Evolutionary conservation across 257 asterid genomes (phyloP).

Genomic region (Solanum habrochaites): DNA sequence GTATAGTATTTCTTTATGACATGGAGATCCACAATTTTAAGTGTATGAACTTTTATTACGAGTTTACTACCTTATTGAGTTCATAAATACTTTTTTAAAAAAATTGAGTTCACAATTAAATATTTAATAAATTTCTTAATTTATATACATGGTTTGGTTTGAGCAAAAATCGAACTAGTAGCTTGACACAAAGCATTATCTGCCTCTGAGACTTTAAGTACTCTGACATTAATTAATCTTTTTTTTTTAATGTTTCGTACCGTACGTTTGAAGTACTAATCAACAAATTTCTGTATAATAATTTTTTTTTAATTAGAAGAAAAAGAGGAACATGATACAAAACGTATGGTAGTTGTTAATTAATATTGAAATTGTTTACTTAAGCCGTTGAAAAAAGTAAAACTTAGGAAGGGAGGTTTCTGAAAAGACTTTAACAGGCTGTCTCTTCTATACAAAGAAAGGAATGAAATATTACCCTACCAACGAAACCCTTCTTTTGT

Average conservation of each 20-base stretch:
- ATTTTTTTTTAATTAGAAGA: neutral
- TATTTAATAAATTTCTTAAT: neutral
- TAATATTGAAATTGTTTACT: neutral
- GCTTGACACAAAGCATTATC: neutral
- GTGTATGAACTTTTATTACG: neutral
- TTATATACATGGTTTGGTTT: neutral
- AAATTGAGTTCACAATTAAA: neutral
- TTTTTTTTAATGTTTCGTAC: neutral
- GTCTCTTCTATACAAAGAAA: neutral
- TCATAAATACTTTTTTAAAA: neutral
- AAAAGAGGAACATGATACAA: neutral
- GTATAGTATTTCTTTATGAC: neutral
- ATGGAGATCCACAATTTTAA: neutral
- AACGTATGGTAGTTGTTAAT: neutral
- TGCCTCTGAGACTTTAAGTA: neutral
- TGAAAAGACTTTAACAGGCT: neutral
- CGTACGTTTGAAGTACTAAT: neutral
- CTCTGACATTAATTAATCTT: neutral
- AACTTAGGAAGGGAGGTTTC: constrained; percentile 6
- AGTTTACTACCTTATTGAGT: neutral
- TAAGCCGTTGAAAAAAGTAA: neutral
- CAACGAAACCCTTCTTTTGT: neutral
- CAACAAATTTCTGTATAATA: neutral
- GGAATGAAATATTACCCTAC: neutral
- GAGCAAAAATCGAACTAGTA: neutral